Conservation (phyloP, 2,329 filamentous ascomycete genomes). For the Penicillium sp. region DNA sequence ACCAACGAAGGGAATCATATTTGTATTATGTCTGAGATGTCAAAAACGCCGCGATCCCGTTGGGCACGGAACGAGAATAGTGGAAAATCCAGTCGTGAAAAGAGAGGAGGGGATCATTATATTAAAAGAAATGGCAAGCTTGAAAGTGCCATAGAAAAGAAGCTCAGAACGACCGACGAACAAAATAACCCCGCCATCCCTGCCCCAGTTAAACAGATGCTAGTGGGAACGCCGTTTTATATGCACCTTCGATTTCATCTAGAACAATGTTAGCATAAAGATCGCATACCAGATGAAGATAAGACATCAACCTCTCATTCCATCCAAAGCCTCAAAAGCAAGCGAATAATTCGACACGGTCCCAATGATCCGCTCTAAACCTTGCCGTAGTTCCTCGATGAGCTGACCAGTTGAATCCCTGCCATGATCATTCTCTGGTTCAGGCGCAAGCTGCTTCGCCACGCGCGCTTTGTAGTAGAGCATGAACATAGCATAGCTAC, state of each 20-base stretch:
- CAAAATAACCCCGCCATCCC: not conserved
- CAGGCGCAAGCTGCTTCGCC: conserved; percentile 30
- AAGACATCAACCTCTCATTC: conserved; percentile 40
- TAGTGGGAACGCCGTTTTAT: conserved; percentile 38
- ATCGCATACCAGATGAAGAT: not conserved
- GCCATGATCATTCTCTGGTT: conserved; percentile 18
- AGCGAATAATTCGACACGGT: conserved; percentile 40
- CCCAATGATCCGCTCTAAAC: conserved; percentile 36
- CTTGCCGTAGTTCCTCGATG: conserved; percentile 36
- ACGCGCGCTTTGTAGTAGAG: conserved; percentile 42
- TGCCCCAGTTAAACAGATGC: conserved; percentile 19
- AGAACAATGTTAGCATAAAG: conserved; percentile 5
- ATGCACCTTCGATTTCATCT: conserved; percentile 45
- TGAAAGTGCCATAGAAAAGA: conserved; percentile 6
- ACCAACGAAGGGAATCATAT: not conserved
- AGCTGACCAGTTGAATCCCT: conserved; percentile 29
- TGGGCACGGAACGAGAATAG: not conserved
- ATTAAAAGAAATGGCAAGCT: not conserved
- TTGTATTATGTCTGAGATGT: not conserved
- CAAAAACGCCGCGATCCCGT: not conserved
- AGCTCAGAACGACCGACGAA: not conserved
- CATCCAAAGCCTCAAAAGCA: conserved; percentile 43
- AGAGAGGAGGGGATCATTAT: not conserved
- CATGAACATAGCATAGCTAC: conserved; percentile 48
- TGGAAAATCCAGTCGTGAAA: not conserved